These are phyloP conservation scores for Cryptococcus sp. DNA, from an alignment of 1,284 basidiomycete species.

Conservation along the genomic window DNA sequence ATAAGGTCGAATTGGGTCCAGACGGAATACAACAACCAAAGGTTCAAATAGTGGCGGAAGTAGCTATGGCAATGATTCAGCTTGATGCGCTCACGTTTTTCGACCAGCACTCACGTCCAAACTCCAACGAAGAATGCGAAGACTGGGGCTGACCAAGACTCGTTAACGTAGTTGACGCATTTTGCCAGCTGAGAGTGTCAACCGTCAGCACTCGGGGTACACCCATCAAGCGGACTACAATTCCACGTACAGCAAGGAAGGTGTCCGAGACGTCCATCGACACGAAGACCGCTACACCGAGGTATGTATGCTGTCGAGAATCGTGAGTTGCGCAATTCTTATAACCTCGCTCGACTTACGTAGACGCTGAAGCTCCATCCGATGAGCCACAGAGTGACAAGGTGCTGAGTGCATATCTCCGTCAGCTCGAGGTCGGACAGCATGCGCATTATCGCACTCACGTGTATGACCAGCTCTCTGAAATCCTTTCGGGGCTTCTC, in stretches of 20 bases:
- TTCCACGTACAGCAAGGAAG: slow-evolving; percentile 73
- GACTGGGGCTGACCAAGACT: slow-evolving; percentile 64
- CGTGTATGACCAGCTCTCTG: slow-evolving; percentile 71
- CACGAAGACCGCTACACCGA: slow-evolving; percentile 89
- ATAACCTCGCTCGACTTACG: slow-evolving; percentile 45
- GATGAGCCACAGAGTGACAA: slow-evolving; percentile 94
- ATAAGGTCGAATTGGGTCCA: slow-evolving; percentile 77
- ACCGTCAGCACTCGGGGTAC: no score
- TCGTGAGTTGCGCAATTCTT: background rate
- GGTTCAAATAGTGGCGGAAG: slow-evolving; percentile 91
- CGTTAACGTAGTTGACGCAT: slow-evolving; percentile 80
- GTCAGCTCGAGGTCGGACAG: background rate
- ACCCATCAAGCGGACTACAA: background rate
- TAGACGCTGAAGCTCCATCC: slow-evolving; percentile 87
- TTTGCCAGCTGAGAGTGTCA: slow-evolving; percentile 67
- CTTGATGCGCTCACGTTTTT: background rate
- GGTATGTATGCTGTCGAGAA: slow-evolving; percentile 64
- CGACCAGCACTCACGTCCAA: slow-evolving; percentile 72
- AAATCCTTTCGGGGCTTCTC: slow-evolving; percentile 96
- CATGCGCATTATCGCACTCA: slow-evolving; percentile 27
- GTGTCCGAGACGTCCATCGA: slow-evolving; percentile 97
- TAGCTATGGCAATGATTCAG: slow-evolving; percentile 61
- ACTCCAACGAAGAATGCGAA: slow-evolving; percentile 71
- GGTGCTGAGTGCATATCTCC: slow-evolving; percentile 62
- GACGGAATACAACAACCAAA: slow-evolving; percentile 83